A percentile compares a stretch with the other conserved stretches of the same genome.
phyloP scores from a whole-genome alignment of 2,329 filamentous ascomycete species.

The Xylariales sp. region DNA sequence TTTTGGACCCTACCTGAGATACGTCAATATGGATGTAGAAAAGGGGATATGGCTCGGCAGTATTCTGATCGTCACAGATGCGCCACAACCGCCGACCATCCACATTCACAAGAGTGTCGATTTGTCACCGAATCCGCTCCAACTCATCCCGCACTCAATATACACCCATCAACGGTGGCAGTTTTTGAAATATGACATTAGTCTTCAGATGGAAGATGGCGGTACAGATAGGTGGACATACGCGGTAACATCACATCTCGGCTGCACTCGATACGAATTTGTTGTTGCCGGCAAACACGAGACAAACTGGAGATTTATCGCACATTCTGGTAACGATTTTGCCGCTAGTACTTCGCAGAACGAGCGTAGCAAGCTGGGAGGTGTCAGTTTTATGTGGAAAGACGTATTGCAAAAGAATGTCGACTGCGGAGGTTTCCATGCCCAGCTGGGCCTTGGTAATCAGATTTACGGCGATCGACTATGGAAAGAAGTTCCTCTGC shows the following conservation, averaged over 20 bases:
- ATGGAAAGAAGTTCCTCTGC: conserved; percentile 90
- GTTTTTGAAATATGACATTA: conserved; percentile 92
- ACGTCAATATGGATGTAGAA: conserved; percentile 96
- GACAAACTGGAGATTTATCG: conserved; percentile 91
- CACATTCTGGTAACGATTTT: conserved; percentile 95
- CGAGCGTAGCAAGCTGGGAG: conserved; percentile 80
- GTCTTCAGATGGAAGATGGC: conserved; percentile 82
- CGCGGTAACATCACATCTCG: conserved; percentile 92
- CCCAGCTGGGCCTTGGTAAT: conserved; percentile 85
- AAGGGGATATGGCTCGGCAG: conserved; percentile 88
- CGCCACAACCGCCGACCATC: conserved; percentile 88
- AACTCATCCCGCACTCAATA: conserved; percentile 77
- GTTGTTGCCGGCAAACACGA: conserved; percentile 87
- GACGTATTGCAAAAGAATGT: conserved; percentile 96
- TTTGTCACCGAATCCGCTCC: conserved; percentile 85
- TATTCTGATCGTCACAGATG: conserved; percentile 88
- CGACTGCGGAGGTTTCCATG: conserved; percentile 93
- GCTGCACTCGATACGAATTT: conserved; percentile 98
- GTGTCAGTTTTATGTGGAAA: conserved; percentile 97
- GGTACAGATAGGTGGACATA: conserved; percentile 91
- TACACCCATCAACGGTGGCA: conserved; percentile 89
- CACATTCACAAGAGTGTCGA: conserved; percentile 90
- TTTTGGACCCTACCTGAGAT: conserved; percentile 92
- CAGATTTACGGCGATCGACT: conserved; percentile 94
- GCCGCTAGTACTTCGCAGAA: conserved; percentile 80